Evolutionary conservation across 345 rosid genomes (phyloP), one percentile per base, ranked within the genome.

Genomic region (Eutrema heterophyllum): DNA sequence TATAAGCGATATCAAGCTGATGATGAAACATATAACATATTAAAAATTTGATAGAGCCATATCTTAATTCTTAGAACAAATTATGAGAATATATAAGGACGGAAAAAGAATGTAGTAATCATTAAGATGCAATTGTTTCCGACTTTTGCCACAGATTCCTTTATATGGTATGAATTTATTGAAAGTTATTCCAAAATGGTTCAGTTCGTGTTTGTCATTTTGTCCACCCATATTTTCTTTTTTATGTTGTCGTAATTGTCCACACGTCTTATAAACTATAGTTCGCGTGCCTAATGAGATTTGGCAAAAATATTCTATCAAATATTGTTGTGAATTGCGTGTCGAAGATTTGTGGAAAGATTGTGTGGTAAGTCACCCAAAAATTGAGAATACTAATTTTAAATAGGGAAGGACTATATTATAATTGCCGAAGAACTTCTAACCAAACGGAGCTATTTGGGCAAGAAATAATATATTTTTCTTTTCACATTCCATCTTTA

Each of bases 291-390:
- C 6, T 30, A 33, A 33, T 33, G 8, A 33, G 6, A 33, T 6
- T 6, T 7, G 9, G 36, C 36, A 33, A 0, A 6, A 7, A n/a
- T 15, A 55, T 29, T 3, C 11, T 54, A 54, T 35, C 24, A 21
- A 21, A 21, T 21, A 21, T 9, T 14, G 26, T 16, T 70, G 40
- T 69, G 18, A 48, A 49, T 7, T 50, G 10, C 68, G 63, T 63
- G 56, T 64, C 48, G 64, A 33, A 53, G 26, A n/a, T 40, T 73
- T 71, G 11, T 9, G 52, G 65, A 64, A 73, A 64, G 54, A 24
- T 64, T 73, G 65, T 64, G 11, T 53, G 29, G 77, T 38, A 73
- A 64, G 50, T 54, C 46, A 63, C 63, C 70, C 64, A 43, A 15
- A 9, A 44, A 43, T 7, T 13, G 35, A 14, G 15, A 59, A 8